Base-by-base conservation (phyloP, 2,329 filamentous ascomycete genomes). In the Xylariaceae sp. region DNA sequence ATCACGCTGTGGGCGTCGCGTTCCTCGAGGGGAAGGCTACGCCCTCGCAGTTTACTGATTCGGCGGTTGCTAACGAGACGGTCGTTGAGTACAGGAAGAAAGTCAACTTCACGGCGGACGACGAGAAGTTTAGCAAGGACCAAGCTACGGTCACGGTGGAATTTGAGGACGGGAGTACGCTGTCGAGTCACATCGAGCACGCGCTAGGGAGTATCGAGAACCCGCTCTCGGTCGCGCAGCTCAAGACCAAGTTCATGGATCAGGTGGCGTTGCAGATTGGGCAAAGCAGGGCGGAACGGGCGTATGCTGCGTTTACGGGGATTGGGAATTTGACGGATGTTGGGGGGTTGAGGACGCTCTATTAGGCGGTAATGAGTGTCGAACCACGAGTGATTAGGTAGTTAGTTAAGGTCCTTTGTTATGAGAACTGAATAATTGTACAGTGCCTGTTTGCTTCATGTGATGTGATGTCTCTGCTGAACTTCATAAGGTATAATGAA, bases 1-100 rank as follows among this genome's bases (percentile, higher is more conserved):
- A 76, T 55, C 78, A 82, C 56, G 77, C 76, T 5, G 73, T 69
- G n/a, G 77, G 77, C 0, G 71, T 80, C 5, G 78, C 75, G 0
- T 56, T 81, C 9, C 57, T 81, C 2, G 75, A 73, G 51, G 78
- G 78, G 1, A 76, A 77, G 45, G 60, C 78, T 73, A 77, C 75
- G 0, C 79, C 78, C 2, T 70, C 69, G 5, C 71, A 81, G 60
- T 82, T 79, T 62, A 74, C 74, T 5, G 74, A 81, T 58, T 57
- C 62, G 0, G 70, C 77, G 1, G 77, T 80, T 3, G 67, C 59
- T n/a, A 69, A 75, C 47, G 41, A 45, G 11, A 56, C 54, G 6
- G 36, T 45, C 28, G 6, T 19, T 58, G 13, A 66, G 64, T 11
- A 71, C 33, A 66, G 78, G n/a, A 70, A 75, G 50, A 73, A 69